Conservation (phyloP, 352 stramenopile genomes). For the Peronospora farinosa region DNA sequence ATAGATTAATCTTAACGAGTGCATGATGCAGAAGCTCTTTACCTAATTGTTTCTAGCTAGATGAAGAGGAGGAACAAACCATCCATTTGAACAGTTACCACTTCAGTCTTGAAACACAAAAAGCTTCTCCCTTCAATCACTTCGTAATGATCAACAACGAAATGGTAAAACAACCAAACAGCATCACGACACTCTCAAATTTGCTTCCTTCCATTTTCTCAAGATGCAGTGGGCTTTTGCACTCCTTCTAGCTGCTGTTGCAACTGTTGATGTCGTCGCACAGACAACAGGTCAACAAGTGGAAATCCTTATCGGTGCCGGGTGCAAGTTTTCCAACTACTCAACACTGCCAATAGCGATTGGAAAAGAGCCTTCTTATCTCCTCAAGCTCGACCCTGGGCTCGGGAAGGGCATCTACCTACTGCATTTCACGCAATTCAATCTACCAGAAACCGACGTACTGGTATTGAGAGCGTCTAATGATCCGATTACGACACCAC, state of each 20-base stretch:
- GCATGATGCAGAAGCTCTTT: constrained; percentile 8
- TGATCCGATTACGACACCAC: constrained; percentile 9
- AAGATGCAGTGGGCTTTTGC: constrained; percentile 16
- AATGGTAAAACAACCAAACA: neutral
- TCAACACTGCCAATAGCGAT: constrained; percentile 19
- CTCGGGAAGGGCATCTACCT: constrained; percentile 54
- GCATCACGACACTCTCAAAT: constrained; percentile 26
- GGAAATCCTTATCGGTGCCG: constrained; percentile 32
- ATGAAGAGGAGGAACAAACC: neutral
- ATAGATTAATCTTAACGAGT: constrained; percentile 2
- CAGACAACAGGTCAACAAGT: constrained; percentile 20
- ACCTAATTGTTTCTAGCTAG: neutral
- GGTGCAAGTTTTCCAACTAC: constrained; percentile 57
- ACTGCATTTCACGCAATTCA: constrained; percentile 50
- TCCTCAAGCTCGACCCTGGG: constrained; percentile 39
- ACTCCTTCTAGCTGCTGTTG: constrained; percentile 11
- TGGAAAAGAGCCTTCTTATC: constrained; percentile 28
- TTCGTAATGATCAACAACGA: neutral
- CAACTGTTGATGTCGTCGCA: constrained; percentile 1
- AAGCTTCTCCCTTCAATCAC: constrained; percentile 22
- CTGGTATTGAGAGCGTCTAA: constrained; percentile 38
- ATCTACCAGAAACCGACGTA: constrained; percentile 41
- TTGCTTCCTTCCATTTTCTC: constrained; percentile 12
- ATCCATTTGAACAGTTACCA: neutral
- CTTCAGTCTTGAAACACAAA: constrained; percentile 5